Conservation (phyloP, 352 stramenopile species). For the Peronospora belbahrii region DNA sequence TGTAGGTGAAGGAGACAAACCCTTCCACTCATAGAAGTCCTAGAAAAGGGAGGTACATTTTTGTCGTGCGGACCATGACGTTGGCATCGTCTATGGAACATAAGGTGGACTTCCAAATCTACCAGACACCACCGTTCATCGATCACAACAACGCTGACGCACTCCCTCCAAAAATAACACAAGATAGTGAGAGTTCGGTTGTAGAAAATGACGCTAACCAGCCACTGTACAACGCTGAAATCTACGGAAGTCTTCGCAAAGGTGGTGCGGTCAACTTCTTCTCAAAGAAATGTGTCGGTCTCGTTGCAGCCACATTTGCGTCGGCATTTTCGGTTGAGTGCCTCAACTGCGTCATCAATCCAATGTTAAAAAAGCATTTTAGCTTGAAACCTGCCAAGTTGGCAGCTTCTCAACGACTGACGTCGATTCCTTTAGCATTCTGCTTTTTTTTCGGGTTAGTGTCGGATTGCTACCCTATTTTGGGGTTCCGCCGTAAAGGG, state of each 20-base stretch:
- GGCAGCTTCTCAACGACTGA: slow-evolving; percentile 17
- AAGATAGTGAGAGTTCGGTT: slow-evolving; percentile 4
- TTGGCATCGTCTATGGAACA: slow-evolving; percentile 11
- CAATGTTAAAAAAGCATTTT: slow-evolving; percentile 28
- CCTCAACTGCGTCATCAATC: slow-evolving; percentile 19
- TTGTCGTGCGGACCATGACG: slow-evolving; percentile 8
- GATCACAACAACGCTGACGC: slow-evolving; percentile 3
- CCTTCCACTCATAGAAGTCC: not conserved
- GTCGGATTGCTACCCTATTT: slow-evolving; percentile 70
- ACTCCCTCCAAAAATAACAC: not conserved
- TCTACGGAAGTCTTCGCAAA: slow-evolving; percentile 43
- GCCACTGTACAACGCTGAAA: slow-evolving; percentile 42
- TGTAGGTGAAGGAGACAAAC: slow-evolving; percentile 4
- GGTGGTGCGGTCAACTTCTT: slow-evolving; percentile 33
- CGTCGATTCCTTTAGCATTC: slow-evolving; percentile 52
- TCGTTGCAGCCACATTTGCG: slow-evolving; percentile 35
- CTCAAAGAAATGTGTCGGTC: slow-evolving; percentile 27
- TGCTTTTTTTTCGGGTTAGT: slow-evolving; percentile 81
- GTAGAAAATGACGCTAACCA: slow-evolving; percentile 6
- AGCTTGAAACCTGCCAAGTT: slow-evolving; percentile 14
- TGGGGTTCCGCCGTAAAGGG: slow-evolving; percentile 67
- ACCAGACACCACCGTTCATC: slow-evolving; percentile 4
- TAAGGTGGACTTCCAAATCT: slow-evolving; percentile 16
- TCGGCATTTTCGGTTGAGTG: slow-evolving; percentile 31
- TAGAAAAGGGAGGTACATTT: slow-evolving; percentile 16